Conservation (phyloP, 2,329 filamentous ascomycete genomes). For the Nakataea oryzae region DNA sequence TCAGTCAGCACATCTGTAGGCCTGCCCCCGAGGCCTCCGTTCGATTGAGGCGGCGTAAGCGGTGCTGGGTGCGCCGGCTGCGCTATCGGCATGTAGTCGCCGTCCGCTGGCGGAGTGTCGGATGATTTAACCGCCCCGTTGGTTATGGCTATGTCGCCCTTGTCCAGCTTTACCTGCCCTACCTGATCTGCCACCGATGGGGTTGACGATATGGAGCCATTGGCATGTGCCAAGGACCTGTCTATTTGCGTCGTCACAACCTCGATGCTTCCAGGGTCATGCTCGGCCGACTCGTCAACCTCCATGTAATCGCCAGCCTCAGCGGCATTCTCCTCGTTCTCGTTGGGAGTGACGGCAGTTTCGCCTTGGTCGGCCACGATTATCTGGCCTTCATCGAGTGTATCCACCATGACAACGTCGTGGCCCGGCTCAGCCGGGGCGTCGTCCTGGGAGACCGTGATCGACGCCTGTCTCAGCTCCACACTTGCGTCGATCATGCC, state of each 20-base stretch:
- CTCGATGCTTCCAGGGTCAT: conserved; percentile 26
- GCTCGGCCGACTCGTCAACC: conserved; percentile 8
- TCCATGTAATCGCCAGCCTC: conserved; percentile 14
- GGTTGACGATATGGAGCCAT: conserved; percentile 18
- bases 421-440: conserved; percentile 26
- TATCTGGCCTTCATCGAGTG: conserved; percentile 32
- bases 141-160: conserved; percentile 14
- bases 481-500: conserved; percentile 59
- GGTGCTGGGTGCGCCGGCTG: conserved; percentile 30
- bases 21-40: conserved; percentile 37
- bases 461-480: conserved; percentile 36
- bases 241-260: conserved; percentile 28
- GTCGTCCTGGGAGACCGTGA: conserved; percentile 21
- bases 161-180: conserved; percentile 12
- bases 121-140: conserved; percentile 18
- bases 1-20: conserved; percentile 46
- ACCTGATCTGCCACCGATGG: conserved; percentile 18
- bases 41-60: conserved; percentile 58
- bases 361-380: conserved; percentile 23
- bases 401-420: conserved; percentile 43
- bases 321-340: conserved; percentile 12
- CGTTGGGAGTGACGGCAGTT: conserved; percentile 18
- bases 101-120: conserved; percentile 37
- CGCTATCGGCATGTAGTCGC: conserved; percentile 28
- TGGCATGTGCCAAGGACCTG: conserved; percentile 11